phyloP scores from a whole-genome alignment of 345 rosid species.

The Jatropha curcas region DNA sequence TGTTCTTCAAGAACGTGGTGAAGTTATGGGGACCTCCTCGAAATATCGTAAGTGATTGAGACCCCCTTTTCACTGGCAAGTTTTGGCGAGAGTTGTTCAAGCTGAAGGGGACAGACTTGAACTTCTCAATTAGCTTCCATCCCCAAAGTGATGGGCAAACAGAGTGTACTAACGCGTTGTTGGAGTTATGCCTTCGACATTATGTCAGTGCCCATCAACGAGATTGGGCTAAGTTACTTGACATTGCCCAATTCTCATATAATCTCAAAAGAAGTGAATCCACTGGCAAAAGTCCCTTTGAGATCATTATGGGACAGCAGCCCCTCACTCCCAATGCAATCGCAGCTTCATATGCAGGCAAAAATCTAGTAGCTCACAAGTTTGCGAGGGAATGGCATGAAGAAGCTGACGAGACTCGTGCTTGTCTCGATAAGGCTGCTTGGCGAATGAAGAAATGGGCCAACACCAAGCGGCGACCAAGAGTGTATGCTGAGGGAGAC shows the following conservation, averaged over 20 bases:
- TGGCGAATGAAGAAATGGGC: slow-evolving; percentile 8
- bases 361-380: background rate
- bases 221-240: background rate
- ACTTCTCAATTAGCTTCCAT: background rate
- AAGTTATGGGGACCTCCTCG: background rate
- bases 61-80: background rate
- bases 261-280: background rate
- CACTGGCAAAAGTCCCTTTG: rapidly evolving
- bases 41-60: background rate
- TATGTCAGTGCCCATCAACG: background rate
- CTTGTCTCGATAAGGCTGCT: background rate
- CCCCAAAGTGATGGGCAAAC: too few species aligned
- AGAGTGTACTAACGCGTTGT: rapidly evolving
- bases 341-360: rapidly evolving
- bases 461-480: background rate
- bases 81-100: background rate
- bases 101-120: background rate
- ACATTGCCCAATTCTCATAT: background rate
- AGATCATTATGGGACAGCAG: background rate
- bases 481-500: background rate
- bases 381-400: background rate
- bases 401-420: background rate
- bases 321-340: background rate
- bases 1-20: background rate
- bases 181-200: background rate